A percentile compares a stretch with the other conserved stretches of the same genome.
phyloP scores from a whole-genome alignment of 2,329 filamentous ascomycete species.

The Colletotrichum liaoningense region DNA sequence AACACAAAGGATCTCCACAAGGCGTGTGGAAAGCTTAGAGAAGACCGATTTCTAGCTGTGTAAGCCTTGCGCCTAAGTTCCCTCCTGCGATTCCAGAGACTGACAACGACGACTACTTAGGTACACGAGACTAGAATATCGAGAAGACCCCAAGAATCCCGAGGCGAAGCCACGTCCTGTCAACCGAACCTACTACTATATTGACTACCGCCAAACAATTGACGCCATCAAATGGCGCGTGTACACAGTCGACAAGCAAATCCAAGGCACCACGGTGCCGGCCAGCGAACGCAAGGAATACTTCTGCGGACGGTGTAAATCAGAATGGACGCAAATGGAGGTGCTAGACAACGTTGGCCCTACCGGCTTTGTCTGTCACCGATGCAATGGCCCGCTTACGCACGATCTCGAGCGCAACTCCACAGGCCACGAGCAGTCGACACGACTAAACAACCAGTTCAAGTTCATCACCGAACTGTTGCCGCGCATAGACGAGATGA shows the following conservation, averaged over 20 bases:
- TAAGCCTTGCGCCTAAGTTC: slow-evolving; percentile 55
- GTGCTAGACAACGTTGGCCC: slow-evolving; percentile 81
- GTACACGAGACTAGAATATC: slow-evolving; percentile 35
- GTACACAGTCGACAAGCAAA: slow-evolving; percentile 86
- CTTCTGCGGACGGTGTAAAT: slow-evolving; percentile 82
- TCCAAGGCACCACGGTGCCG: slow-evolving; percentile 85
- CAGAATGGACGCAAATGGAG: slow-evolving; percentile 91
- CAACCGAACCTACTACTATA: slow-evolving; percentile 95
- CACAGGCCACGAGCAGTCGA: slow-evolving; percentile 78
- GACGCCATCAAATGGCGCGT: slow-evolving; percentile 97
- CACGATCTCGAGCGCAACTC: slow-evolving; percentile 75
- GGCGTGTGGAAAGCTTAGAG: slow-evolving; percentile 84
- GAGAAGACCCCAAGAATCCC: slow-evolving; percentile 37
- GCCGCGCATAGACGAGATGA: slow-evolving; percentile 79
- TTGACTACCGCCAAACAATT: slow-evolving; percentile 93
- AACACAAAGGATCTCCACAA: slow-evolving; percentile 94
- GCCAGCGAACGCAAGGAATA: slow-evolving; percentile 92
- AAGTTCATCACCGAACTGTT: slow-evolving; percentile 82
- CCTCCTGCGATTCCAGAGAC: slow-evolving; percentile 1
- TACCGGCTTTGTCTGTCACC: slow-evolving; percentile 84
- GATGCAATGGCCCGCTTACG: slow-evolving; percentile 75
- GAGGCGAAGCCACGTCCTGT: slow-evolving; percentile 85
- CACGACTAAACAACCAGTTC: slow-evolving; percentile 81
- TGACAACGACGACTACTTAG: slow-evolving; percentile 11
- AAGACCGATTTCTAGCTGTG: slow-evolving; percentile 87